Base-by-base conservation (phyloP, 768 basidiomycete species). In the Sporobolomyces roseus region DNA sequence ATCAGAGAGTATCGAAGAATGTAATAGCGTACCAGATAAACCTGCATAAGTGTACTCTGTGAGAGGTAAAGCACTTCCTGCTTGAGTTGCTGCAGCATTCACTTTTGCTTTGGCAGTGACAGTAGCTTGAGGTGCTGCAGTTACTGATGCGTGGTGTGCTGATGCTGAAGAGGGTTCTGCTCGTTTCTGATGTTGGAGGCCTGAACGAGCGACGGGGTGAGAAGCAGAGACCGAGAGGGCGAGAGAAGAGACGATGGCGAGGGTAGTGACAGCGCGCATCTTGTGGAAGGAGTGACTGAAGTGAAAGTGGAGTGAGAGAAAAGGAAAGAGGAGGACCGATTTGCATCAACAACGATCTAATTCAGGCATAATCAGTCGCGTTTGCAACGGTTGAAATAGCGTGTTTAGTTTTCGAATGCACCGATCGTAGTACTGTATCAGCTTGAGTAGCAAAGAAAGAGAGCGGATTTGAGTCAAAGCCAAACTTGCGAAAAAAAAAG, bases 21-120 rank as follows among this genome's bases (percentile, higher is more conserved):
- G 38, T 10, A 30, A 1, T 23, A 19, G 27, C 63, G 43, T 35
- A 65, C 64, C 64, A 43, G 64, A 59, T 27, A 58, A 56, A 25
- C 50, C 64, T 9, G 65, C 30, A 51, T 61, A 66, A 16, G 65
- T 66, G 65, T 66, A 66, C 33, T 60, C 50, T 25, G 65, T 66
- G 13, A 66, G 32, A 8, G 65, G 65, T 6, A 66, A 36, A 1
- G 62, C 51, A 27, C 41, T 29, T 4, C 46, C 50, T 2, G 3
- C n/a, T 2, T 55, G 50, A 2, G 41, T 33, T 4, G 29, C 63
- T 3, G 36, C 55, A 6, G 64, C 64, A 27, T 36, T 41, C 23
- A 21, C 36, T 32, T 46, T 33, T 46, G 19, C 38, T 16, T 50
- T 59, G 2, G 49, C 14, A 2, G 64, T 27, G 1, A 59, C 49